Base-by-base conservation (phyloP, 2,329 filamentous ascomycete species). In the Exophiala viscosa region DNA sequence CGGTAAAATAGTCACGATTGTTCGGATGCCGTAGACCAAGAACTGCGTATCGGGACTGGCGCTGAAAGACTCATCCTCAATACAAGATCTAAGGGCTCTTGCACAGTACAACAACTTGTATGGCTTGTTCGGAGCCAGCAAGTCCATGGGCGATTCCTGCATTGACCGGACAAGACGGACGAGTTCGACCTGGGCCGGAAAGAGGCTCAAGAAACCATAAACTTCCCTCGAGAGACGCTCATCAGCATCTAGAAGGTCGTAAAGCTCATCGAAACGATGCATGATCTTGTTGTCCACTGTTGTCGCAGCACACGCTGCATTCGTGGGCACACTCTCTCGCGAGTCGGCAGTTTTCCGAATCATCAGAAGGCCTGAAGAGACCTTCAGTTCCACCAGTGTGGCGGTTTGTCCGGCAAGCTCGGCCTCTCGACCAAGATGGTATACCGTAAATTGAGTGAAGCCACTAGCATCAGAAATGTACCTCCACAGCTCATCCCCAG, bases 191-290 rank as follows among this genome's bases (percentile, higher is more conserved):
- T 89, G 82, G 1, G 84, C 81, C 1, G 88, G 86, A 50, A 93
- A 83, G 14, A 81, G 80, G 48, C 81, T 73, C 34, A 92, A 75
- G 59, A 92, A 90, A 44, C 80, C 73, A 65, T 85, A 88, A 9
- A 90, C 84, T 74, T 88, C 84, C 64, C 80, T 75, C 5, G 87
- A 84, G 38, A 90, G 73, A 45, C 73, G 76, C 53, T 91, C 84
- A 40, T 88, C 81, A 71, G 91, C 80, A 58, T 84, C 83, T 48
- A 97, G 76, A 63, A 92, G 87, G 39, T 83, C 80, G 78, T 93
- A 96, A 18, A 99, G 72, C 55, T 92, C 84, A 48, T 88, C 80
- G 64, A 96, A 95, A 67, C 95, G 88, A 52, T 84, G 79, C 60
- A 93, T 74, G 17, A 97, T 84, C 62, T 92, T 88, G 10, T 82